These are phyloP conservation scores for Skeletonema menzelii DNA, from an alignment of 108 stramenopile species.

Conservation along the genomic window DNA sequence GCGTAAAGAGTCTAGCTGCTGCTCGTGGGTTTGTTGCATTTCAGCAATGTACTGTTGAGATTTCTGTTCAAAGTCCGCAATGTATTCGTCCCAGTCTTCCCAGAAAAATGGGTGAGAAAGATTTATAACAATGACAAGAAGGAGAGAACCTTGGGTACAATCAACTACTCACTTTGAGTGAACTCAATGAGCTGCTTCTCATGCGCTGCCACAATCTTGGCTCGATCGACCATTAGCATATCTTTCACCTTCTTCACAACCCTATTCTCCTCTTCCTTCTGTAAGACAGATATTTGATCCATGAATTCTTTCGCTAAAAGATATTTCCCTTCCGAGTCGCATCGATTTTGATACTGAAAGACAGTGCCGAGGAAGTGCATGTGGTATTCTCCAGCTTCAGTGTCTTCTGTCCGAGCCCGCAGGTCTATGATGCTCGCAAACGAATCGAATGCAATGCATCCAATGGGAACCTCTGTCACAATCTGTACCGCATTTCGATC, in stretches of 20 bases:
- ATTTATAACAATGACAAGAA: background rate
- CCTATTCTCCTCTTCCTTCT: constrained; percentile 15
- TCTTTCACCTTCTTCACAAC: background rate
- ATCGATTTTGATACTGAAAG: constrained; percentile 8
- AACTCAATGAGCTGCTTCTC: constrained; percentile 12
- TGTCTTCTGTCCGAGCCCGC: background rate
- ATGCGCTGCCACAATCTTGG: constrained; percentile 3
- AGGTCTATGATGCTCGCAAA: background rate
- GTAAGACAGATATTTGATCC: constrained; percentile 4
- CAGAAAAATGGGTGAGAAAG: background rate
- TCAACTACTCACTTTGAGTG: background rate
- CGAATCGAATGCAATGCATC: constrained; percentile 2
- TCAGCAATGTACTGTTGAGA: background rate
- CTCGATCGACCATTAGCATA: background rate
- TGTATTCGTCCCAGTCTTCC: constrained; percentile 12
- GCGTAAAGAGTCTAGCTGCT: background rate
- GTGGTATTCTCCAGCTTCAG: background rate
- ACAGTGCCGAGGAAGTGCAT: constrained; percentile 4
- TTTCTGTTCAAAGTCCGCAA: constrained; percentile 7
- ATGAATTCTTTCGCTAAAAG: constrained; percentile 16
- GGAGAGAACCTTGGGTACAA: background rate
- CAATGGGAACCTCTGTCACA: background rate
- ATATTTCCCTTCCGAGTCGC: constrained; percentile 18
- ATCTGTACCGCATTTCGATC: background rate
- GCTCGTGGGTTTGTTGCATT: constrained; percentile 8